phyloP scores from a whole-genome alignment of 1,284 basidiomycete species.

The Marasmius fiardii region DNA sequence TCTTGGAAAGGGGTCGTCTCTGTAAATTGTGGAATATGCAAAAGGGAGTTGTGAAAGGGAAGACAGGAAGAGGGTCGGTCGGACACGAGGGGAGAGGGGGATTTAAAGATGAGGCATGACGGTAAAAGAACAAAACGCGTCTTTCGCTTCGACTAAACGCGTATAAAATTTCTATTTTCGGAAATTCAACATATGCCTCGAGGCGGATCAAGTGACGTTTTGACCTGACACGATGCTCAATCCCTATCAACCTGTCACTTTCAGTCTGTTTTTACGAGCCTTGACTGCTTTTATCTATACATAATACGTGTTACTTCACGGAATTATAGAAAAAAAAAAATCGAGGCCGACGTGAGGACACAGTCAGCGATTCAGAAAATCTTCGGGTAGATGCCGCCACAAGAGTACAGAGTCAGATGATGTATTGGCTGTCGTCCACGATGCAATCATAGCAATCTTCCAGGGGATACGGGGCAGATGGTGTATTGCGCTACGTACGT shows the following conservation, averaged over 20 bases:
- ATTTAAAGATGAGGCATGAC: neutral
- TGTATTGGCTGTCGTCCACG: too few species aligned
- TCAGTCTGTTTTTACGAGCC: neutral
- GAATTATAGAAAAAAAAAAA: neutral
- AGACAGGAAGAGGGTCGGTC: neutral
- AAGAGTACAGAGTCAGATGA: too few species aligned
- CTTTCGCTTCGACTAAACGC: neutral
- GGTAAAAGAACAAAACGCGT: neutral
- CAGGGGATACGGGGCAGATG: too few species aligned
- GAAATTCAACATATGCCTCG: neutral
- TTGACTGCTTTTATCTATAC: neutral
- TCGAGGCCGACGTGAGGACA: neutral
- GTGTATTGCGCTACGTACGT: too few species aligned
- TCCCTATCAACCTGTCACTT: too few species aligned
- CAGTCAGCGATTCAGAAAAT: too few species aligned
- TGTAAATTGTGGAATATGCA: neutral
- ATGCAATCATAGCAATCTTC: too few species aligned
- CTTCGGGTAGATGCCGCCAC: too few species aligned
- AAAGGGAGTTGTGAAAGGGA: neutral
- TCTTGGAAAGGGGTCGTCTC: neutral
- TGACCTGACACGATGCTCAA: too few species aligned
- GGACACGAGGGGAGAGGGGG: neutral
- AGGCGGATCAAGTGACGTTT: slow-evolving; percentile 1
- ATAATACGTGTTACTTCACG: neutral
- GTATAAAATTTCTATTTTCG: neutral